Evolutionary conservation across 2,329 filamentous ascomycete species (phyloP), one percentile per base, ranked within the genome.

Genomic region (Sporothrix pseudoabietina): DNA sequence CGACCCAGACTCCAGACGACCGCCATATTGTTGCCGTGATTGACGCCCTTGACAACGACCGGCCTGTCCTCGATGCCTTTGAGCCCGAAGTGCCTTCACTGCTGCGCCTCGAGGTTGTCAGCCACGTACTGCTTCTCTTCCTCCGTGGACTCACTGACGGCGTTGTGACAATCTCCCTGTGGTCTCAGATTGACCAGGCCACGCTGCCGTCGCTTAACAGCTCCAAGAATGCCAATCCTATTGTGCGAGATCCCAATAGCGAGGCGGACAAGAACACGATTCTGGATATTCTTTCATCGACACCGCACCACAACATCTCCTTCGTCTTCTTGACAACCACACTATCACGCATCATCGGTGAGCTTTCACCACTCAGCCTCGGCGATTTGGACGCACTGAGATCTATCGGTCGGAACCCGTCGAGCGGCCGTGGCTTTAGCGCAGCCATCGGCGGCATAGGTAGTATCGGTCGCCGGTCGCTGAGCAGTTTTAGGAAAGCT

Each of bases 291-390:
- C 86, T 98, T 1, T 87, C 91, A 0, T 84, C 87, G 1, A 87
- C 89, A 0, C 92, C 94, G 0, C 91, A 91, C 69, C 92, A 97
- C 82, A 96, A 94, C 79, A 94, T 97, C 72, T 92, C 92, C 0
- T 97, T 98, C 78, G 92, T 97, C 1, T 94, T 98, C 76, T 83
- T 98, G 19, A 93, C 91, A 0, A 90, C 92, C 9, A 94, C 94
- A 82, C 85, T 98, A 0, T 82, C 85, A 1, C 84, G 85, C 4
- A 82, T 88, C 1, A 82, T 85, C 1, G 80, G 82, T 0, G 87
- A 89, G 72, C 80, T 89, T 6, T 80, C 79, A 55, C 86, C 77
- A 32, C 76, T 85, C 1, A 81, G 77, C 14, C 81, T 81, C 22
- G 79, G 80, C 0, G 82, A 84, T 69, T 69, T 81, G 66, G 78